Percentiles rank a stretch among this genome's conserved stretches.
Conservation (phyloP, 2,329 filamentous ascomycete species). For the Colletotrichum trifolii region DNA sequence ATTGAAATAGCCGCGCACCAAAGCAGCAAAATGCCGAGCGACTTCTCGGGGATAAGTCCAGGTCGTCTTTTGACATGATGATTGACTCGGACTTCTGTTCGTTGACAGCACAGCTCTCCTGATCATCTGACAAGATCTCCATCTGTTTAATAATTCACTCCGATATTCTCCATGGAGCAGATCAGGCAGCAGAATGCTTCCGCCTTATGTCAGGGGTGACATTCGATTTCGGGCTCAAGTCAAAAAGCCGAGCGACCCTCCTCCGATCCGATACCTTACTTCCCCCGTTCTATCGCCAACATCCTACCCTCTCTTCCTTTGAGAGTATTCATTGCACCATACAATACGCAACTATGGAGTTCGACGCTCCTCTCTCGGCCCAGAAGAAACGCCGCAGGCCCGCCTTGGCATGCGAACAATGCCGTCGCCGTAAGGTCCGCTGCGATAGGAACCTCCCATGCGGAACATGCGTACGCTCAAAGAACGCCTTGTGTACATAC, state of each 20-base stretch:
- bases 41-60: constrained; percentile 27
- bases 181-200: background rate
- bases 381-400: constrained; percentile 53
- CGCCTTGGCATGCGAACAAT: constrained; percentile 65
- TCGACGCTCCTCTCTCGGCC: background rate
- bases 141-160: background rate
- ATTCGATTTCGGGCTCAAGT: background rate
- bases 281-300: background rate
- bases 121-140: constrained; percentile 24
- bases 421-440: constrained; percentile 69
- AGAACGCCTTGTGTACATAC: constrained; percentile 66
- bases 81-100: background rate
- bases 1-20: constrained; percentile 2
- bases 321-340: background rate
- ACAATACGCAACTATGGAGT: background rate
- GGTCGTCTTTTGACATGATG: background rate
- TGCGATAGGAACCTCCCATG: constrained; percentile 71
- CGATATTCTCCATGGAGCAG: no score
- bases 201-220: background rate
- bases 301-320: background rate
- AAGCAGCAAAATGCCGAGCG: constrained; percentile 5
- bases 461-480: constrained; percentile 67
- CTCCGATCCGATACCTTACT: no score
- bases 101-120: constrained; percentile 10
- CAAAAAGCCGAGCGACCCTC: constrained; percentile 26